Conservation (phyloP, 345 rosid species). For the Sonneratia alba region DNA sequence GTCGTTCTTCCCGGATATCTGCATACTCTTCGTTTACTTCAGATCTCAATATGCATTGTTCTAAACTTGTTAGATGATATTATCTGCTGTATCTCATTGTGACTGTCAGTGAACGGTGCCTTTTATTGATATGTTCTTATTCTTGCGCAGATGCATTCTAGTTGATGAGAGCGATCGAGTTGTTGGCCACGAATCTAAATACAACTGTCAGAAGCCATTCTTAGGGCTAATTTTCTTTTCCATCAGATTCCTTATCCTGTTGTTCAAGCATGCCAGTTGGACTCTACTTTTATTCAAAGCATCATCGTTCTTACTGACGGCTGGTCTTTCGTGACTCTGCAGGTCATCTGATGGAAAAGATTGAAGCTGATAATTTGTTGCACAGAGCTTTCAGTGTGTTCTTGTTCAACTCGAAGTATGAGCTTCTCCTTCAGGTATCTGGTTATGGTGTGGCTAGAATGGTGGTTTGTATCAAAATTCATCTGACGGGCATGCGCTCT, state of each 20-base stretch:
- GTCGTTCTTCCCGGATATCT: not conserved
- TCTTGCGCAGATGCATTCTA: conserved; percentile 76
- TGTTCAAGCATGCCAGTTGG: not conserved
- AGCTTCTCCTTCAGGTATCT: conserved; percentile 91
- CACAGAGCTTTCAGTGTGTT: conserved; percentile 98
- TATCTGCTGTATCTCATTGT: not conserved
- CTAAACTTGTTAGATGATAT: not conserved
- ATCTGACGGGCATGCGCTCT: not conserved
- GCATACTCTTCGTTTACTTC: too few species aligned
- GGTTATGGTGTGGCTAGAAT: not conserved
- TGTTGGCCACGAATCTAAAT: conserved; percentile 78
- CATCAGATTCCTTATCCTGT: too few species aligned
- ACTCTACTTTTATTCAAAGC: not conserved
- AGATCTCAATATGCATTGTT: too few species aligned
- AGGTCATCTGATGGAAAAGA: conserved; percentile 98
- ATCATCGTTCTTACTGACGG: not conserved
- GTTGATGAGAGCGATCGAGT: conserved; percentile 73
- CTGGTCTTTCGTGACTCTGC: conserved; percentile 12
- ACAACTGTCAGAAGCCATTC: conserved; percentile 53
- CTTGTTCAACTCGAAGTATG: conserved; percentile 83
- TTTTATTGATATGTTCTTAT: not conserved
- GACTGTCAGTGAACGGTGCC: not conserved
- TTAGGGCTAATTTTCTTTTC: too few species aligned
- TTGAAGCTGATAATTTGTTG: conserved; percentile 59
- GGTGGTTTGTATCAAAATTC: not conserved